Percentiles rank a stretch among this genome's conserved stretches.
Evolutionary conservation across 2,329 filamentous ascomycete genomes (phyloP).

Genomic region (Diaporthe sp.): DNA sequence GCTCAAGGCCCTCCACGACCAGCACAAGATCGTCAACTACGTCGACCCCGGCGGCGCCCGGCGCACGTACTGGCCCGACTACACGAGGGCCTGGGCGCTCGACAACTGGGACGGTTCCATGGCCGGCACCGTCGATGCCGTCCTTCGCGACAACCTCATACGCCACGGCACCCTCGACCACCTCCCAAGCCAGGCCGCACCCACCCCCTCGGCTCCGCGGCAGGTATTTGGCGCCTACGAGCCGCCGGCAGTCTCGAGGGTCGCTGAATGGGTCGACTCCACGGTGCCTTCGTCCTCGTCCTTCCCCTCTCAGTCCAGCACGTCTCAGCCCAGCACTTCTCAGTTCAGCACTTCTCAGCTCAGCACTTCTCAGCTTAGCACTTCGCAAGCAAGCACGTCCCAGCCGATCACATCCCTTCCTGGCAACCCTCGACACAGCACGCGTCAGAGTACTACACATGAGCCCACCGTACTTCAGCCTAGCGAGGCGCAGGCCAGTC

Average conservation of each 20-base stretch:
- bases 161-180: not conserved
- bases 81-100: not conserved
- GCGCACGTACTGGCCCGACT: not conserved
- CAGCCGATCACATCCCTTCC: not conserved
- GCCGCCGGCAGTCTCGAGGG: not conserved
- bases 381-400: not conserved
- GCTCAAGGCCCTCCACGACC: not conserved
- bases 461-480: too few relatives aligned
- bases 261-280: not conserved
- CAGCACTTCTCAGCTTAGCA: not conserved
- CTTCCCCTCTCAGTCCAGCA: not conserved
- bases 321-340: not conserved
- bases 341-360: not conserved
- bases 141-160: not conserved
- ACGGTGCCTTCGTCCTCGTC: not conserved
- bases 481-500: too few relatives aligned
- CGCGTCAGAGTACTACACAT: too few relatives aligned
- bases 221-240: not conserved
- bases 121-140: not conserved
- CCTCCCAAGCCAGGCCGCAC: not conserved
- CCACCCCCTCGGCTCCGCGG: not conserved
- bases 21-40: not conserved
- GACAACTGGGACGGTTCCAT: not conserved
- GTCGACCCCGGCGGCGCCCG: not conserved
- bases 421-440: not conserved